Base-by-base conservation (phyloP, 208 protist genomes). In the Acanthamoeba royreba region DNA sequence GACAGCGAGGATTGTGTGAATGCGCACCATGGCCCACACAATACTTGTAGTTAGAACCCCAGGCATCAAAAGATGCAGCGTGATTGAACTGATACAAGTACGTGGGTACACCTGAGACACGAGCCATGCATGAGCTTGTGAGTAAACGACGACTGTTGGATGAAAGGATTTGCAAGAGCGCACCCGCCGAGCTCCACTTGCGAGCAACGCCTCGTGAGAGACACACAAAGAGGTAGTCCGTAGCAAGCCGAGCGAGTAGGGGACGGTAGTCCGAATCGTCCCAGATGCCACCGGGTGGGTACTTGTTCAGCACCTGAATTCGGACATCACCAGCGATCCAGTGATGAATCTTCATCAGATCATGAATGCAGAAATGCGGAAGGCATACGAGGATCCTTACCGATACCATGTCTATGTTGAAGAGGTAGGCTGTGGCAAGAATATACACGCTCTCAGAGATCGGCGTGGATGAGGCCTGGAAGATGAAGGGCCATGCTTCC, bases 181-280 rank as follows among this genome's bases (percentile, higher is more conserved):
- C 7, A 52, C 46, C 47, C 28, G 22, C 19, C 2, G 79, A 52
- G 31, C 79, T 87, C 17, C 49, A 55, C n/a, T 3, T 47, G 46
- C 69, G 47, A 8, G 85, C 31, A 7, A 79, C 31, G 19, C 42
- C 43, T 22, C 91, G 46, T 7, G 31, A 63, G 58, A 93, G 66
- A 66, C 94, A 95, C 7, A 74, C 42, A 46, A 95, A 95, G 17
- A 95, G 72, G 79, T 92, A 94, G 69, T 95, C 49, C 7, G 92
- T 95, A 13, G 61, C 63, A 3, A 95, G 33, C 22, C 52, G 17
- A 31, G 94, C 81, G 43, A 94, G 22, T 28, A 93, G 42, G 4
- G 94, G 92, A 8, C 92, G 1, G 28, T 92, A 61, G 42, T 95
- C 94, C n/a, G 17, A 38, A 7, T 87, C 0, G 28, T 38, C 45